Evolutionary conservation across 1,284 basidiomycete genomes (phyloP).

Genomic region (Sporisorium reilianum): DNA sequence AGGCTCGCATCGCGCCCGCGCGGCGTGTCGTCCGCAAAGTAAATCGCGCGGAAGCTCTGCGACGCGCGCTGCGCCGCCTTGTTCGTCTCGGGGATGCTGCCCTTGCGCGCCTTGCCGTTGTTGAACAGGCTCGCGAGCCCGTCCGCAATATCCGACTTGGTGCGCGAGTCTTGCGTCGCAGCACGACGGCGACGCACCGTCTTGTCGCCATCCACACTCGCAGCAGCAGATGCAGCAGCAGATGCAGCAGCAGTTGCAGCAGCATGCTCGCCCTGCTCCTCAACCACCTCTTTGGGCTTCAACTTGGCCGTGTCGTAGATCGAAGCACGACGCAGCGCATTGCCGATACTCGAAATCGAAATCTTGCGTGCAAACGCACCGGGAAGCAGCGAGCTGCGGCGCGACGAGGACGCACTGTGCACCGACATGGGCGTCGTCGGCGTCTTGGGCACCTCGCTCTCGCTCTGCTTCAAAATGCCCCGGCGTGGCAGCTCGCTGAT

Average conservation of each 20-base stretch:
- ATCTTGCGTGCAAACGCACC: constrained; percentile 33
- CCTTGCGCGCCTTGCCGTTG: constrained; percentile 24
- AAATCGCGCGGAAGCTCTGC: constrained; percentile 36
- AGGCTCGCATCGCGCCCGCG: constrained; percentile 33
- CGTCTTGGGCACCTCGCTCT: constrained; percentile 18
- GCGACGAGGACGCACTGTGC: constrained; percentile 24
- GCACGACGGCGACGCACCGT: constrained; percentile 13
- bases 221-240: background rate
- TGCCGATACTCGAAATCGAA: constrained; percentile 41
- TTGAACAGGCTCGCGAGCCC: constrained; percentile 25
- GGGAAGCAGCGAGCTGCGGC: constrained; percentile 22
- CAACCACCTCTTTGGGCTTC: constrained; percentile 20
- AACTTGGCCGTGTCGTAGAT: constrained; percentile 37
- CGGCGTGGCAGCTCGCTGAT: constrained; percentile 5
- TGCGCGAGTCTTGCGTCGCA: constrained; percentile 22
- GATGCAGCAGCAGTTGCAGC: background rate
- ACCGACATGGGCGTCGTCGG: constrained; percentile 23
- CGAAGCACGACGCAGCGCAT: constrained; percentile 36
- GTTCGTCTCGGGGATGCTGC: constrained; percentile 1
- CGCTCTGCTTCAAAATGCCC: background rate
- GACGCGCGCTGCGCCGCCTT: background rate
- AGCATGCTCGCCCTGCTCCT: background rate
- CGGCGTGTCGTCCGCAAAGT: constrained; percentile 46
- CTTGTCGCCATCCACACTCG: background rate
- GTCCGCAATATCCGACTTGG: constrained; percentile 42